Evolutionary conservation across 495 filamentous ascomycete species (phyloP).

Genomic region (Penicillium ucsense): DNA sequence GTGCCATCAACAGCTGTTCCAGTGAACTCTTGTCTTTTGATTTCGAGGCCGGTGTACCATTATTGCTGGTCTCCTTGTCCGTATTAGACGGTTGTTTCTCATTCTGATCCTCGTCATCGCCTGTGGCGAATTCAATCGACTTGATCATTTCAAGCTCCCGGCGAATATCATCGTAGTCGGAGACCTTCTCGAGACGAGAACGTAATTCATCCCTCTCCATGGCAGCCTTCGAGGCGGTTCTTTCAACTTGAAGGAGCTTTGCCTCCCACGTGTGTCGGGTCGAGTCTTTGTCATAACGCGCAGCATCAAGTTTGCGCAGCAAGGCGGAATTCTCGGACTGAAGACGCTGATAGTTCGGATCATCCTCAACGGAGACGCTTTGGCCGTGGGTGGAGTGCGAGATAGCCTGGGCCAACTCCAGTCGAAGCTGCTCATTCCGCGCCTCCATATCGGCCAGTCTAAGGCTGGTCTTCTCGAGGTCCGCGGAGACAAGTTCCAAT

Average conservation of each 20-base stretch:
- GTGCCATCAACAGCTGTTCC: constrained; percentile 80
- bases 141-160: constrained; percentile 91
- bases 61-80: constrained; percentile 25
- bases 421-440: constrained; percentile 83
- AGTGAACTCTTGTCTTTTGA: constrained; percentile 65
- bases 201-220: constrained; percentile 71
- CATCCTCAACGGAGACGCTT: constrained; percentile 60
- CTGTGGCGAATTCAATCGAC: constrained; percentile 91
- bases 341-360: constrained; percentile 74
- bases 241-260: constrained; percentile 45
- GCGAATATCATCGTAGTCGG: constrained; percentile 93
- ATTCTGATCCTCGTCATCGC: constrained; percentile 64
- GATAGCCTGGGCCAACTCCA: constrained; percentile 82
- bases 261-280: constrained; percentile 63
- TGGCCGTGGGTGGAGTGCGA: constrained; percentile 58
- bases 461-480: constrained; percentile 81
- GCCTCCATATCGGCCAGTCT: constrained; percentile 86
- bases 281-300: constrained; percentile 70
- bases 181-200: constrained; percentile 74
- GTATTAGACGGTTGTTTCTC: constrained; percentile 12
- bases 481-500: constrained; percentile 83
- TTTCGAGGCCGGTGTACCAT: constrained; percentile 40
- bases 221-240: constrained; percentile 37
- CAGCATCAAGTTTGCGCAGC: constrained; percentile 74
- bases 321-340: constrained; percentile 88